These are phyloP conservation scores for Sclerotinia nivalis DNA, from an alignment of 2,329 filamentous ascomycete genomes.

Conservation along the genomic window DNA sequence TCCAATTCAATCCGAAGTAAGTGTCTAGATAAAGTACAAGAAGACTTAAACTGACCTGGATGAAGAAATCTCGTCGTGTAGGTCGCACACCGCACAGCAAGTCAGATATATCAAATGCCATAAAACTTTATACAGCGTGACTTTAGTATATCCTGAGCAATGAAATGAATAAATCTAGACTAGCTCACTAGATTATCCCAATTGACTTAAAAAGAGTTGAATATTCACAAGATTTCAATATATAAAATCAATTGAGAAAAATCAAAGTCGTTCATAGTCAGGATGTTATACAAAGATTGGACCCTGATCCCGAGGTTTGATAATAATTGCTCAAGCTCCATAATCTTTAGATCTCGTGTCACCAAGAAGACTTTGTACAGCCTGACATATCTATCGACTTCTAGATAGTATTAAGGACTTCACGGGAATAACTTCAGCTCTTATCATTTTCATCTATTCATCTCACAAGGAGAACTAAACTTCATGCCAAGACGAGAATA, in stretches of 20 bases:
- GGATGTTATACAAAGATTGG: too few species aligned
- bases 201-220: too few species aligned
- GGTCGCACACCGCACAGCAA: too few species aligned
- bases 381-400: not conserved
- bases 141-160: not conserved
- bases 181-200: too few species aligned
- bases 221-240: too few species aligned
- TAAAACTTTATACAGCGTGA: not conserved
- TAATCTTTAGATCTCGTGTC: not conserved
- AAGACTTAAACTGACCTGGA: not conserved
- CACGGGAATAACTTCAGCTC: not conserved
- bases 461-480: not conserved
- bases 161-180: too few species aligned
- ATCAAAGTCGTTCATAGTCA: too few species aligned
- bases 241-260: too few species aligned
- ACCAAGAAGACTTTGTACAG: not conserved
- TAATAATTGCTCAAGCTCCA: not conserved
- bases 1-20: not conserved
- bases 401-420: not conserved
- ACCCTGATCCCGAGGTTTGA: not conserved
- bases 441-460: not conserved
- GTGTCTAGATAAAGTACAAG: not conserved
- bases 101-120: not conserved
- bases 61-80: not conserved
- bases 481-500: conserved; percentile 19